Conservation (phyloP, 2,329 filamentous ascomycete genomes). For the Coniella lustricola region DNA sequence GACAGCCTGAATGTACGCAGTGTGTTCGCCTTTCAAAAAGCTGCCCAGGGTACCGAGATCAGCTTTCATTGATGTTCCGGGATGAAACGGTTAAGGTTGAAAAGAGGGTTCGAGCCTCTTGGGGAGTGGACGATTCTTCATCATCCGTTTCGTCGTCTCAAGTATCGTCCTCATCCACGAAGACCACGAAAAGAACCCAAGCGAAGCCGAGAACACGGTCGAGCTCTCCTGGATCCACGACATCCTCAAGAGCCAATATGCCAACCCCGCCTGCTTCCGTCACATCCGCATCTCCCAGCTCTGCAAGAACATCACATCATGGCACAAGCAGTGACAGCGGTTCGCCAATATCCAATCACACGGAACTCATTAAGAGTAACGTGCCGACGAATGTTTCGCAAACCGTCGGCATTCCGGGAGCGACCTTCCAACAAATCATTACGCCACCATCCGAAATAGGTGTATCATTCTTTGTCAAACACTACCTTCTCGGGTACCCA, state of each 20-base stretch:
- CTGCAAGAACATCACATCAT: background rate
- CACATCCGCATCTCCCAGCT: conserved; percentile 10
- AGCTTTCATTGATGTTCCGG: conserved; percentile 58
- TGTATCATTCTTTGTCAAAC: conserved; percentile 43
- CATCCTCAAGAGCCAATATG: background rate
- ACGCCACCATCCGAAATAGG: conserved; percentile 35
- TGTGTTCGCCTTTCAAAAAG: conserved; percentile 52
- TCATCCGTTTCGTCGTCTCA: conserved; percentile 17
- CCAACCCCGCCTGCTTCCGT: conserved; percentile 11
- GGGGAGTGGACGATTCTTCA: conserved; percentile 27
- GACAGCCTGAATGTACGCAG: conserved; percentile 54
- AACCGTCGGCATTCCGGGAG: background rate
- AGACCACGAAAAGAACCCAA: background rate
- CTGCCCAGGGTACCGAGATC: conserved; percentile 59
- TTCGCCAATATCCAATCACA: background rate
- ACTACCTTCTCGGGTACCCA: conserved; percentile 44
- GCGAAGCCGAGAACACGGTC: conserved; percentile 8
- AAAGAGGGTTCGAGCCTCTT: conserved; percentile 49
- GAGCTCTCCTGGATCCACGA: background rate
- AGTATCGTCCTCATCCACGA: conserved; percentile 16
- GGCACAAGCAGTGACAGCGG: background rate
- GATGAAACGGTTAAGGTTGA: conserved; percentile 59
- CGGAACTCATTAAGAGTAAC: background rate
- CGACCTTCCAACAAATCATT: background rate
- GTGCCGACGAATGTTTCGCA: background rate